Base-by-base conservation (phyloP, 345 rosid genomes). In the Turnera subulata region DNA sequence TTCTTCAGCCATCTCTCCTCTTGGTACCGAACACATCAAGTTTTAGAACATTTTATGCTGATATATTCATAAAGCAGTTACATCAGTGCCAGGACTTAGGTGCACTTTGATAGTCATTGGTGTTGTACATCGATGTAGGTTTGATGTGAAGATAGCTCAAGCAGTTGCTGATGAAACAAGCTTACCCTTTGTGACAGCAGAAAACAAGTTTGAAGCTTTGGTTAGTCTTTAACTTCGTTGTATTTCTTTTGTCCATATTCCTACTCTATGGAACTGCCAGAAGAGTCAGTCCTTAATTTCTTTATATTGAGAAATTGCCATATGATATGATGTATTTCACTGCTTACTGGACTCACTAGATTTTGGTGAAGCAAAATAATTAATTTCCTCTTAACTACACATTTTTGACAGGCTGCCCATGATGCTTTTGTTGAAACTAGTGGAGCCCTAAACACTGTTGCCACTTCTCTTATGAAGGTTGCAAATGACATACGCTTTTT, bases 121-220 rank as follows among this genome's bases (percentile, higher is more conserved):
- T 26, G 15, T 43, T 46, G 64, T 38, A 18, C 23, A n/a, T 61
- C 16, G 47, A 15, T 72, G 53, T 76, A 89, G 96, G 71, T 92
- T 92, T 80, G 98, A 92, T 72, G 85, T 71, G 37, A 92, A 84
- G 79, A 79, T 92, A 77, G 98, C 96, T 70, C 77, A 84, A 44
- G 91, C 97, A 37, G 91, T 89, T 55, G 98, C 98, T 37, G 95
- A 84, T 50, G 97, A 92, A 69, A 92, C 98, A 59, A 76, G 56
- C 50, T 72, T 92, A 67, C 97, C 97, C 37, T 92, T 92, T 75
- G 74, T 86, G 70, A 83, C 98, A 0, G 98, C 98, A 38, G 96
- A 92, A 78, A 92, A 92, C 79, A 89, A 89, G 79, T 89, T 92
- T 72, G 98, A 92, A 76, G 98, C 98, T 65, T 75, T 92, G 96